Conservation (phyloP, 305 asterid species). For the Andrographis paniculata region DNA sequence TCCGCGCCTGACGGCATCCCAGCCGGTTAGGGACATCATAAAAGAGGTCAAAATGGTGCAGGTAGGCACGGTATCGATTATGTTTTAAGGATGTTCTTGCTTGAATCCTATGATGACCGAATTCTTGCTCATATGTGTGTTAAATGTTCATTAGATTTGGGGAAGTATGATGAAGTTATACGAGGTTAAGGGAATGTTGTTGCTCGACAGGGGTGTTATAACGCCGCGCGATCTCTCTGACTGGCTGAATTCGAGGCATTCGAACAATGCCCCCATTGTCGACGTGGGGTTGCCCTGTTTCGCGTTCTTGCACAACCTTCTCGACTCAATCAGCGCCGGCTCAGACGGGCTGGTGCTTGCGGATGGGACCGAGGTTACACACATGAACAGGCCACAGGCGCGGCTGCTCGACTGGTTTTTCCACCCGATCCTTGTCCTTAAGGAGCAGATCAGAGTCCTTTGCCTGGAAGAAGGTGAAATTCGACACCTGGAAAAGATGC, state of each 20-base stretch:
- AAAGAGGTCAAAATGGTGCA: constrained; percentile 94
- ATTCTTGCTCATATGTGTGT: background rate
- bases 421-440: constrained; percentile 75
- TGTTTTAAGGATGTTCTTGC: background rate
- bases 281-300: constrained; percentile 70
- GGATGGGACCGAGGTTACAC: constrained; percentile 69
- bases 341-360: constrained; percentile 56
- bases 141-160: constrained; percentile 57
- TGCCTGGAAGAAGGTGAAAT: constrained; percentile 62
- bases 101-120: background rate
- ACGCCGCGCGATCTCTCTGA: constrained; percentile 58
- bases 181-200: constrained; percentile 56
- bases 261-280: constrained; percentile 36
- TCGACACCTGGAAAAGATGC: constrained; percentile 53
- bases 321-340: constrained; percentile 55
- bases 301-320: constrained; percentile 46
- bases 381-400: constrained; percentile 78
- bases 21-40: constrained; percentile 77
- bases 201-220: constrained; percentile 47
- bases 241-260: constrained; percentile 68
- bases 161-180: constrained; percentile 51
- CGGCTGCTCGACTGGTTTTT: constrained; percentile 88
- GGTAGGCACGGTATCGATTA: constrained; percentile 30
- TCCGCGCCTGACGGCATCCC: constrained; percentile 63
- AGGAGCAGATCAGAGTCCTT: constrained; percentile 71